These are phyloP conservation scores for Pichia pseudocactophila DNA, from an alignment of 805 yeast species.

Conservation along the genomic window DNA sequence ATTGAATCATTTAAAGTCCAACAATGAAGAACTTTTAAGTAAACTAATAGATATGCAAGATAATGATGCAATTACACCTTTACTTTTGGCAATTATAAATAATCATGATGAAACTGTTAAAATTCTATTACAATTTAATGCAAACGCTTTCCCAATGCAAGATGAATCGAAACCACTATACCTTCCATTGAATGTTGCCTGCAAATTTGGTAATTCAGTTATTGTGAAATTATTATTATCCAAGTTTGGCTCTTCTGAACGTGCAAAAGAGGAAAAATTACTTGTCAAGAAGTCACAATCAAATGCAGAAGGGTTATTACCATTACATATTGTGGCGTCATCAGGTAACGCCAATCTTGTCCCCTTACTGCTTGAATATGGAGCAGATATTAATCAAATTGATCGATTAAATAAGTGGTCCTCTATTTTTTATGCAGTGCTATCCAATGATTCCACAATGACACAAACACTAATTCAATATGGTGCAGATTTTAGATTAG, in stretches of 20 bases:
- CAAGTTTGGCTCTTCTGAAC: constrained; percentile 21
- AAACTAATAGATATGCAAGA: constrained; percentile 43
- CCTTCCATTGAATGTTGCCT: constrained; percentile 76
- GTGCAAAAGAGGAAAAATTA: constrained; percentile 20
- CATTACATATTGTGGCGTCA: constrained; percentile 82
- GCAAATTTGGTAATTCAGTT: constrained; percentile 69
- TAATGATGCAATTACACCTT: constrained; percentile 73
- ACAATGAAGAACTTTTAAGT: constrained; percentile 3
- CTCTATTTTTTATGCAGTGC: constrained; percentile 83
- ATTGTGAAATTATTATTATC: constrained; percentile 57
- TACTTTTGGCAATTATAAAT: constrained; percentile 68
- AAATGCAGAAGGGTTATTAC: constrained; percentile 83
- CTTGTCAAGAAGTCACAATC: constrained; percentile 40
- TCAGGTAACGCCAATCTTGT: constrained; percentile 69
- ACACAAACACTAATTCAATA: constrained; percentile 60
- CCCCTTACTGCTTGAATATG: constrained; percentile 57
- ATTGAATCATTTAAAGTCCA: constrained; percentile 12
- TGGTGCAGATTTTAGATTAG: constrained; percentile 60
- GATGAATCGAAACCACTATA: constrained; percentile 52
- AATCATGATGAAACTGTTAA: constrained; percentile 49
- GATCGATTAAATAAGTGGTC: constrained; percentile 93
- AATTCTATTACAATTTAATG: constrained; percentile 40
- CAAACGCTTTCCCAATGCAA: constrained; percentile 39
- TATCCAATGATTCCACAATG: constrained; percentile 69
- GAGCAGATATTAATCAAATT: constrained; percentile 65